Evolutionary conservation across 306 rosid genomes (phyloP).

Genomic region (Rosa rugosa): DNA sequence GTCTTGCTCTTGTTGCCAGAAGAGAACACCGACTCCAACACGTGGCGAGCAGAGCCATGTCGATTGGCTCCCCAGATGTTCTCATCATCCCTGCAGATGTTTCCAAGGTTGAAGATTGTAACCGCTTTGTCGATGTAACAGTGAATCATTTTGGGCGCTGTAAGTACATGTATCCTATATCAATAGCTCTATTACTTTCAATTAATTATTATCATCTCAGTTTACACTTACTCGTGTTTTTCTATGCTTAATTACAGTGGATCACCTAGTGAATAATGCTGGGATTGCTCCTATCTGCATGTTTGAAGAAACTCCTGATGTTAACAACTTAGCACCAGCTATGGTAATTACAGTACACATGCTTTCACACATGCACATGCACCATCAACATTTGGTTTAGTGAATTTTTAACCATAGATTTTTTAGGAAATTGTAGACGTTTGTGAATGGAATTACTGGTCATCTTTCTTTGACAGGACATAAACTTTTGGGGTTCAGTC

Average conservation of each 20-base stretch:
- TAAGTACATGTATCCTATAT: conserved; percentile 17
- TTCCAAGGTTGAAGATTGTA: conserved; percentile 45
- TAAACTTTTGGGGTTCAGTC: conserved; percentile 66
- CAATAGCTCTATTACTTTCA: not conserved
- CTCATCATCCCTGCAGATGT: conserved; percentile 54
- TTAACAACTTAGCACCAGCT: conserved; percentile 34
- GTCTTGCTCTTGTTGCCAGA: conserved; percentile 53
- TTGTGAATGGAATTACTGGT: not conserved
- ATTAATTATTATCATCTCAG: not conserved
- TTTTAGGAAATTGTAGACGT: no score
- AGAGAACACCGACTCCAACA: conserved; percentile 38
- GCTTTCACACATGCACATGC: not conserved
- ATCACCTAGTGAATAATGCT: conserved; percentile 74
- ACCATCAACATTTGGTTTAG: not conserved
- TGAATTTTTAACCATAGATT: no score
- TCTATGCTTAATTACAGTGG: conserved; percentile 31
- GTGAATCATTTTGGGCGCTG: conserved; percentile 46
- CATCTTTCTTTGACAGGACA: conserved; percentile 36
- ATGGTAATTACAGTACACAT: conserved; percentile 28
- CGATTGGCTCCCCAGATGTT: conserved; percentile 50
- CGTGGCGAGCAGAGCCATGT: conserved; percentile 41
- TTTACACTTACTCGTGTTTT: not conserved
- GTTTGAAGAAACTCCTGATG: conserved; percentile 45
- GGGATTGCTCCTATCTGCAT: conserved; percentile 42
- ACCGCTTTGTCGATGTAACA: conserved; percentile 44